A percentile compares a stretch with the other conserved stretches of the same genome.
Conservation (phyloP, 2,329 filamentous ascomycete genomes). For the Ascochyta koolunga region DNA sequence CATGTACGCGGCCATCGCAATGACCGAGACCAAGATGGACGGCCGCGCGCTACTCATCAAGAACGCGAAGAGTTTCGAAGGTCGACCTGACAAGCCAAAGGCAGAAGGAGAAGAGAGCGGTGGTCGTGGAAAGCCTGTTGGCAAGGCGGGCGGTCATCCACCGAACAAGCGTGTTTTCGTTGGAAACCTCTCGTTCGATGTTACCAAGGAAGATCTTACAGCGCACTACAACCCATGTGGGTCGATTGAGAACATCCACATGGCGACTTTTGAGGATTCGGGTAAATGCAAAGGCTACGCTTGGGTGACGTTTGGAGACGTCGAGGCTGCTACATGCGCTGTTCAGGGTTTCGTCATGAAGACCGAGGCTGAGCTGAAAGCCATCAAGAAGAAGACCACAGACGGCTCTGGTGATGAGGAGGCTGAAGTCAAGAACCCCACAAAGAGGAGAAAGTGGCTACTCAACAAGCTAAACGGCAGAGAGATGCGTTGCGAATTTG, state of each 20-base stretch:
- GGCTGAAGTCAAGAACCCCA: constrained; percentile 51
- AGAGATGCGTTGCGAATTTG: constrained; percentile 85
- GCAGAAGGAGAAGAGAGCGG: constrained; percentile 36
- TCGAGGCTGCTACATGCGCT: constrained; percentile 75
- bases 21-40: constrained; percentile 81
- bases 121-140: constrained; percentile 39
- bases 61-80: constrained; percentile 86
- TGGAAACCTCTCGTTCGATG: constrained; percentile 61
- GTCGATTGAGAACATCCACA: constrained; percentile 78
- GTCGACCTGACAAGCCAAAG: constrained; percentile 74
- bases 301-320: constrained; percentile 88
- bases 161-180: constrained; percentile 86
- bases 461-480: constrained; percentile 84
- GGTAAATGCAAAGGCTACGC: constrained; percentile 98
- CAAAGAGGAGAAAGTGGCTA: constrained; percentile 70
- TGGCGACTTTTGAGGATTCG: constrained; percentile 94
- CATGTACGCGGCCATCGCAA: constrained; percentile 76
- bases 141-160: constrained; percentile 55
- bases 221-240: constrained; percentile 87
- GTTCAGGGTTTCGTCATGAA: constrained; percentile 82
- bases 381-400: constrained; percentile 54
- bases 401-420: constrained; percentile 63
- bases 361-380: constrained; percentile 56
- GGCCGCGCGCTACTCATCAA: constrained; percentile 91
- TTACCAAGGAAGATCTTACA: constrained; percentile 75